Evolutionary conservation across 441 rosid genomes (phyloP).

Genomic region (Populus hybrid): DNA sequence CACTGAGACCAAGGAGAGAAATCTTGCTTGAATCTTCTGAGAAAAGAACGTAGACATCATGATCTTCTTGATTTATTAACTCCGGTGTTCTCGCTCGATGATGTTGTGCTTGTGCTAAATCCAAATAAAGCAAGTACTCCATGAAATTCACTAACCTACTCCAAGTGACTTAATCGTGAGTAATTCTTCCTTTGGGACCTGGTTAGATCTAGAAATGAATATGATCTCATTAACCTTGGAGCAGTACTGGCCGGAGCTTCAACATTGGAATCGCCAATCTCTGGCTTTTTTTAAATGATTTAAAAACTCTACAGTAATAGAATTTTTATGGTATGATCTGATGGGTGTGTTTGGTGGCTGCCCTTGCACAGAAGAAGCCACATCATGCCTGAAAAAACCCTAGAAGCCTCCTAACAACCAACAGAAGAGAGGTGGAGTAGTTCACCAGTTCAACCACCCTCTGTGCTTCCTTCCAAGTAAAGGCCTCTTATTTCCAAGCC

Average conservation of each 20-base stretch:
- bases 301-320: slow-evolving; percentile 14
- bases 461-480: no score
- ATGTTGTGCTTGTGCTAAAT: slow-evolving; percentile 35
- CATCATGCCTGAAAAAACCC: slow-evolving; percentile 57
- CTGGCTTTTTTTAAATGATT: slow-evolving; percentile 21
- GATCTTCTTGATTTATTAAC: slow-evolving; percentile 26
- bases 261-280: slow-evolving; percentile 9
- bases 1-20: slow-evolving; percentile 51
- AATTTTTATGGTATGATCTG: slow-evolving; percentile 39
- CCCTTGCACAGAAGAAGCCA: slow-evolving; percentile 63
- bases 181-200: slow-evolving; percentile 29
- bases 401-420: slow-evolving; percentile 19
- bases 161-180: slow-evolving; percentile 41
- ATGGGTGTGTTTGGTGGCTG: slow-evolving; percentile 68
- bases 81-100: slow-evolving; percentile 57
- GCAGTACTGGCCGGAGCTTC: slow-evolving; percentile 11
- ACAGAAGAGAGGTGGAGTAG: no score
- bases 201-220: slow-evolving; percentile 50
- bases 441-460: no score
- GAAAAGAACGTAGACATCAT: slow-evolving; percentile 41
- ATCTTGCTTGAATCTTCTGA: slow-evolving; percentile 45
- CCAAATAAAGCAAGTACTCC: slow-evolving; percentile 61
- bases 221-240: slow-evolving; percentile 85
- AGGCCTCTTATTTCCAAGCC: no score
- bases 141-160: slow-evolving; percentile 84